Evolutionary conservation across 768 basidiomycete species (phyloP), one percentile per base, ranked within the genome.

Genomic region (Auricularia auricula-judae): DNA sequence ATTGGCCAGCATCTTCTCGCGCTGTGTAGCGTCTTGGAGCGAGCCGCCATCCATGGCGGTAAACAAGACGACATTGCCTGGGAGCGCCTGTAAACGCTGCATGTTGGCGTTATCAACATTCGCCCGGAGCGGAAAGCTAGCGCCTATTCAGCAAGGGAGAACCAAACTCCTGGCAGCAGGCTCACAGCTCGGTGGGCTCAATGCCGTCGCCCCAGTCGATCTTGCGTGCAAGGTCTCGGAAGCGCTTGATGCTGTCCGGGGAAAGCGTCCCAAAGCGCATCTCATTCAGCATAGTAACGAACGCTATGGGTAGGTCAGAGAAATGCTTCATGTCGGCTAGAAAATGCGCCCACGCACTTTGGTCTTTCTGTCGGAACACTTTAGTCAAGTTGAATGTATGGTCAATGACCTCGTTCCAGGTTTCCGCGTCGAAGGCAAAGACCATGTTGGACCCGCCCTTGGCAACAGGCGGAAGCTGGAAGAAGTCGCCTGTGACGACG

Each of bases 211-310:
- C 81, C 68, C 92, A 94, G 2, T 77, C 65, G 21, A 95, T 85
- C n/a, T 79, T 74, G 39, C 94, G 79, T 1, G 84, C 80, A n/a
- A 98, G 78, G 0, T 76, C 76, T 68, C 74, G 82, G 79, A 98
- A 98, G 64, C 81, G 85, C 36, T 71, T 64, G 65, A 93, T 86
- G 0, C 93, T 94, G 23, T 77, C 76, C 2, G 71, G 66, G 0
- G 86, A 81, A 36, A 98, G 75, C 18, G 69, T 76, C 3, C 97
- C 97, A 69, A 93, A 96, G 16, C 97, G 86, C 97, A 98, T 98
- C 74, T 98, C 94, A 72, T 98, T 99, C 62, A 98, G 79, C 93
- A 98, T 98, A 73, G 91, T 82, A 62, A 99, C 84, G 71, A 99
- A 98, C 62, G 86, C 93, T 93, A 72, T 29, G 29, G 29, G 29